Evolutionary conservation across 495 filamentous ascomycete genomes (phyloP).

Genomic region (Aspergillus cristatus): DNA sequence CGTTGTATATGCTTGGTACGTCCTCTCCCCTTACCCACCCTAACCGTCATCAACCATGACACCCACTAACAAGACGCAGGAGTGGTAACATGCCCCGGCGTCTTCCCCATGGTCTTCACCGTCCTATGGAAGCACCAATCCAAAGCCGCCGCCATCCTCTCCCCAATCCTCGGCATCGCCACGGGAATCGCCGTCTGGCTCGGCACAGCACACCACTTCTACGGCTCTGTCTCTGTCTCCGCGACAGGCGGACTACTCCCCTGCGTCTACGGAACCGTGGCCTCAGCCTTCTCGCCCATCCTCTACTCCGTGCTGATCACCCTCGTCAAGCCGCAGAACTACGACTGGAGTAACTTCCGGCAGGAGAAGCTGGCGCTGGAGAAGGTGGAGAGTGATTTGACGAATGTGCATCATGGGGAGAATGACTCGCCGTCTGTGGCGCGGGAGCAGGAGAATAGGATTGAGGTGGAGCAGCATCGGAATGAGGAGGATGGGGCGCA

Average conservation of each 20-base stretch:
- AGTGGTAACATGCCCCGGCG: conserved; percentile 33
- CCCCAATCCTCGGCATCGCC: conserved; percentile 31
- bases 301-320: conserved; percentile 29
- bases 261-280: conserved; percentile 35
- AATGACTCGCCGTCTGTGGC: too few relatives aligned
- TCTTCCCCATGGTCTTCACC: conserved; percentile 43
- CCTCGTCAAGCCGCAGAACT: conserved; percentile 20
- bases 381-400: conserved; percentile 18
- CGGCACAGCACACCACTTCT: conserved; percentile 29
- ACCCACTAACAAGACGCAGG: conserved; percentile 6
- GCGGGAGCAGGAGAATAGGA: too few relatives aligned
- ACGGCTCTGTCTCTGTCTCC: conserved; percentile 36
- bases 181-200: conserved; percentile 42
- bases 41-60: neutral
- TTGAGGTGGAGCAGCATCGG: too few relatives aligned
- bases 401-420: conserved; percentile 8
- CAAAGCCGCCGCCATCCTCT: conserved; percentile 31
- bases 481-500: too few relatives aligned
- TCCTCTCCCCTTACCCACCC: neutral
- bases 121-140: conserved; percentile 41
- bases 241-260: conserved; percentile 36
- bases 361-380: conserved; percentile 26
- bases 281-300: conserved; percentile 27
- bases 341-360: conserved; percentile 29
- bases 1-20: conserved; percentile 31